Base-by-base conservation (phyloP, 148 eudicot species). In the Oxyria digyna region DNA sequence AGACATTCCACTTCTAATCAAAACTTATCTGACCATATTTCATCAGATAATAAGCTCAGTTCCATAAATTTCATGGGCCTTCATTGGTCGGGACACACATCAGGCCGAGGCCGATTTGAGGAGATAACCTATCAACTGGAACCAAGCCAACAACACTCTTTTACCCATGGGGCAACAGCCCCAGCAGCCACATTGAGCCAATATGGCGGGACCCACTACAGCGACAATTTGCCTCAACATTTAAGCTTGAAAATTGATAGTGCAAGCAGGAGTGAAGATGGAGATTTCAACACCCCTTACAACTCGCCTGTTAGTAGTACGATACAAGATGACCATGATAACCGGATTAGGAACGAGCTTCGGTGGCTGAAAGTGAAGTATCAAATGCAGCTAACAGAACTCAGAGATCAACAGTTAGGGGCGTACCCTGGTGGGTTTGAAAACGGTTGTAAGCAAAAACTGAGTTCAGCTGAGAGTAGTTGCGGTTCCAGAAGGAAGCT, bases 21-120 rank as follows among this genome's bases (percentile, higher is more conserved):
- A 69, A 67, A 89, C 23, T 70, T 77, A 21, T 71, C 77, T 8
- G 81, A 77, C 67, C 78, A 78, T 69, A 40, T 80, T 23, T 46
- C 78, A 33, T 73, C 77, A 45, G 82, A 81, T 6, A n/a, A n/a
- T n/a, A 73, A 68, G 49, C 77, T 64, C 1, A 69, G 67, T 24
- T 32, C 82, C 49, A 74, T 72, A 62, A 73, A 77, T 71, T 67
- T 71, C 43, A 81, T 82, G 70, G 73, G 74, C n/a, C 81, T 81
- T 50, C 79, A 79, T 27, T 78, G 85, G 49, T 72, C 84, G 11
- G 80, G 79, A 29, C 85, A 85, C 9, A 83, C 84, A 62, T 83
- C 89, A 38, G 74, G 81, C 26, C 81, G 80, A 68, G 96, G 97
- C 67, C 83, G 97, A 2, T 91, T 91, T 69, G 97, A 91, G 78